phyloP scores from a whole-genome alignment of 1,284 basidiomycete genomes.

The Meripilus lineatus region DNA sequence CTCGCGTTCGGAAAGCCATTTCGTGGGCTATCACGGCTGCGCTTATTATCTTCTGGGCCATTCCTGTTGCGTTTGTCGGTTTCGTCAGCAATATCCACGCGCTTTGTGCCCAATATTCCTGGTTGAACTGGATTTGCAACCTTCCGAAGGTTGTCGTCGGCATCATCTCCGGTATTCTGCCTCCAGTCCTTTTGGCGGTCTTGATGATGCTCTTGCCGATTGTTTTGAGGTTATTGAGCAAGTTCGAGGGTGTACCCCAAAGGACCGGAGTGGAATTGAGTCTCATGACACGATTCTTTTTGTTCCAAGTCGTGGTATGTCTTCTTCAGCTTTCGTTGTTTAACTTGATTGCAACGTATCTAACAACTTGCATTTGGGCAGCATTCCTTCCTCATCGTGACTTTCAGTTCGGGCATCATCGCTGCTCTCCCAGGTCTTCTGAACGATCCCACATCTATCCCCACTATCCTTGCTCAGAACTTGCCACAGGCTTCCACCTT shows the following conservation, averaged over 20 bases:
- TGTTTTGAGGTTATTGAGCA: conserved; percentile 71
- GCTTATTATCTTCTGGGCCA: conserved; percentile 68
- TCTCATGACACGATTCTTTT: conserved; percentile 88
- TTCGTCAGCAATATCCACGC: conserved; percentile 76
- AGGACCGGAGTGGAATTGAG: conserved; percentile 82
- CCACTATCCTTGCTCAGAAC: conserved; percentile 65
- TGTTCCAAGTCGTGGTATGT: conserved; percentile 86
- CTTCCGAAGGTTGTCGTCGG: conserved; percentile 65
- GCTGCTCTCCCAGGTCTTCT: conserved; percentile 61
- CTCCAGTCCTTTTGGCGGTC: conserved; percentile 80
- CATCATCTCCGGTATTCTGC: conserved; percentile 89
- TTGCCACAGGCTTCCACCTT: conserved; percentile 87
- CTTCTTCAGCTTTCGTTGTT: conserved; percentile 1
- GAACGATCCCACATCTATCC: conserved; percentile 56
- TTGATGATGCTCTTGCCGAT: conserved; percentile 92
- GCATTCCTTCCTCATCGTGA: conserved; percentile 89
- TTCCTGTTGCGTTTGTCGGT: conserved; percentile 87
- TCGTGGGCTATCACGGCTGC: conserved; percentile 60
- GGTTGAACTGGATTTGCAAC: conserved; percentile 81
- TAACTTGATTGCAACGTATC: background rate
- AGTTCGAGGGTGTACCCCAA: conserved; percentile 81
- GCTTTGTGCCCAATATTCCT: conserved; percentile 60
- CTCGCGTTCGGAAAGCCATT: conserved; percentile 55
- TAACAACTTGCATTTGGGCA: conserved; percentile 22
- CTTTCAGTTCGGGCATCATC: conserved; percentile 78